These are phyloP conservation scores for Paragyromitra xinjiangensis DNA, from an alignment of 495 filamentous ascomycete species.

Conservation along the genomic window DNA sequence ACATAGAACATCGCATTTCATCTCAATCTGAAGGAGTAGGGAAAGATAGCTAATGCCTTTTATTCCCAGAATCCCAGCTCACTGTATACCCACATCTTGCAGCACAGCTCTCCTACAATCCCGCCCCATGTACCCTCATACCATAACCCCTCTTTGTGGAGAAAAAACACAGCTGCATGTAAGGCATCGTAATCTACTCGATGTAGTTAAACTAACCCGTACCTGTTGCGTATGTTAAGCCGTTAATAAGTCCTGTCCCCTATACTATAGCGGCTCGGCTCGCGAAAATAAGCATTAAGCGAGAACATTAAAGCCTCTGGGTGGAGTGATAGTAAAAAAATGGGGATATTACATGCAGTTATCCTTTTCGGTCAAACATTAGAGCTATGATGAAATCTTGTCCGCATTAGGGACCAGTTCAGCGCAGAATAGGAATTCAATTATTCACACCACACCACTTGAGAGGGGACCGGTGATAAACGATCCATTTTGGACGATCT, in stretches of 20 bases:
- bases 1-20: background rate
- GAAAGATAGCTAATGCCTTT: background rate
- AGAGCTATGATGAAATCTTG: background rate
- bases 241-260: background rate
- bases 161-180: conserved; percentile 6
- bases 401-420: background rate
- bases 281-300: conserved; percentile 11
- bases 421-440: background rate
- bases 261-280: background rate
- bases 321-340: background rate
- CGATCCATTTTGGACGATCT: background rate
- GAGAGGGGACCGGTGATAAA: background rate
- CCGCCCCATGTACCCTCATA: background rate
- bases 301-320: background rate
- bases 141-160: background rate
- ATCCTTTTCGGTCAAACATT: background rate
- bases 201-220: background rate
- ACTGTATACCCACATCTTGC: background rate
- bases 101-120: background rate
- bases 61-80: background rate
- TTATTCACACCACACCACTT: background rate
- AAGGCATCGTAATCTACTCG: background rate
- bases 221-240: conserved; percentile 16
- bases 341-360: background rate
- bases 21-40: background rate